phyloP scores from a whole-genome alignment of 2,329 filamentous ascomycete genomes.

The Curvularia spicifera region DNA sequence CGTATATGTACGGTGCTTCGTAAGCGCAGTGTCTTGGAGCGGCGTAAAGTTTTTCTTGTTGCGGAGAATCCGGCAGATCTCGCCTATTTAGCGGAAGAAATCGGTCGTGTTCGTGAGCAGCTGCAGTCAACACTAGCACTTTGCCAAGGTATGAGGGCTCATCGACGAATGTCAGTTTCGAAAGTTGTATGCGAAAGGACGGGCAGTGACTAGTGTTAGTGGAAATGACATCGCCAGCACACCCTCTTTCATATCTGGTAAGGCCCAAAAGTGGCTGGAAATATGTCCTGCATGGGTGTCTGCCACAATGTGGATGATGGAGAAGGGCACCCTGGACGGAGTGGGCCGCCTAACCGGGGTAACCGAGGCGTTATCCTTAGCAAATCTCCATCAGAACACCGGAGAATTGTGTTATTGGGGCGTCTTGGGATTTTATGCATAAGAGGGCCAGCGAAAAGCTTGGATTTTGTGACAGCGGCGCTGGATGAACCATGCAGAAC shows the following conservation, averaged over 20 bases:
- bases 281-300: background rate
- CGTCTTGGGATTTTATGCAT: background rate
- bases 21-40: background rate
- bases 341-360: background rate
- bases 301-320: background rate
- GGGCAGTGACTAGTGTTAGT: background rate
- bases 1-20: slow-evolving; percentile 1
- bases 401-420: background rate
- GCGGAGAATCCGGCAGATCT: background rate
- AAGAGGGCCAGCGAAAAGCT: background rate
- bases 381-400: background rate
- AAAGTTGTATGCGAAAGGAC: background rate
- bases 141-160: no score
- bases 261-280: background rate
- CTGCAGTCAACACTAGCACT: background rate
- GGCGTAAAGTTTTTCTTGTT: background rate
- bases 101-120: background rate
- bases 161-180: no score
- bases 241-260: background rate
- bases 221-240: background rate
- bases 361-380: background rate
- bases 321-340: background rate
- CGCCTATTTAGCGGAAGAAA: background rate
- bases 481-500: background rate
- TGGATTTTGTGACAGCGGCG: background rate